Evolutionary conservation across 1,284 basidiomycete genomes (phyloP), one percentile per base, ranked within the genome.

Genomic region (Peniophora sp.): DNA sequence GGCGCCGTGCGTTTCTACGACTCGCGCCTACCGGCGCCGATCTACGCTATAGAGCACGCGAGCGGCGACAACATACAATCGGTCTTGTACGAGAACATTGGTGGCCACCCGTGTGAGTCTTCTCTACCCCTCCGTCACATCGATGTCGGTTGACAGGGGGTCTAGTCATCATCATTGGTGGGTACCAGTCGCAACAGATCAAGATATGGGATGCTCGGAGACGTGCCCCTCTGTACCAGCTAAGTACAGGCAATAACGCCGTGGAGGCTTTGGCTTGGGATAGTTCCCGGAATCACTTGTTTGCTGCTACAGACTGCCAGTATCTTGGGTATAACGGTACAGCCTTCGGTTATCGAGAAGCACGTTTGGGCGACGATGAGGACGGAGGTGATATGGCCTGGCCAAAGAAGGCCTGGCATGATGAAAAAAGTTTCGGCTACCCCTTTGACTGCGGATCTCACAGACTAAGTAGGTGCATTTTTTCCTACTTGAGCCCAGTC

Each of bases 1-100:
- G 70, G 72, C 1, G 63, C 60, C 48, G 69, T 63, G 14, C 57
- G 72, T n/a, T 52, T 74, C 24, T 74, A 63, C 50, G 71, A 73
- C 52, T 55, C 65, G 12, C 65, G 72, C n/a, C 53, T 57, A 12
- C 58, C 63, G 2, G 52, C 63, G 0, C 52, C 65, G 45, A 20
- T 58, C 14, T 44, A 64, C 19, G 63, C 63, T 9, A 55, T 64
- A 45, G 56, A 65, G 19, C 47, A 46, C 32, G 35, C 39, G 12
- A 5, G 12, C 12, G n/a, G 12, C 3, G 50, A 52, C n/a, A 16
- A 14, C 19, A 45, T 41, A 35, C 36, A 45, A 35, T 35, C 44
- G 20, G 41, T 41, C 36, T 27, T 56, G 12, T 54, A 53, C 34
- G 50, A 51, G 24, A 36, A 51, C 34, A 49, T 56, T 47, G 50